Conservation (phyloP, 2,329 filamentous ascomycete genomes). For the Ophiostoma ulmi region DNA sequence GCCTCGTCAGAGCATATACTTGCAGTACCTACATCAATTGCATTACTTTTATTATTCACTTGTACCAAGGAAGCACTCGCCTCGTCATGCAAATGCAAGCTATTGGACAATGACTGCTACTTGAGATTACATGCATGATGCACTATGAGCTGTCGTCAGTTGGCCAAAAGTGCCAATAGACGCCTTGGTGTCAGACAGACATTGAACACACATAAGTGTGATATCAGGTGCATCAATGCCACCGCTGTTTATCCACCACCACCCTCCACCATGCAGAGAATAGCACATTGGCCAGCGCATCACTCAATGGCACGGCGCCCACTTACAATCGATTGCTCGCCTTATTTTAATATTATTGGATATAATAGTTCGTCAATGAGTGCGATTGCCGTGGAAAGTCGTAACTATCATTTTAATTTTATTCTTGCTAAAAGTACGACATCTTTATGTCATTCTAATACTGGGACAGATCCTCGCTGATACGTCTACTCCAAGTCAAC, state of each 20-base stretch:
- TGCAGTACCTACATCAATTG: neutral
- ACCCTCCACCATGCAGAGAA: slow-evolving; percentile 3
- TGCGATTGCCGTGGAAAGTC: neutral
- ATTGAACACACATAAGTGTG: neutral
- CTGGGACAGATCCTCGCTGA: neutral
- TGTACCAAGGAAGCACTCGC: neutral
- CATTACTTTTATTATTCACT: neutral
- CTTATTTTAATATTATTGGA: neutral
- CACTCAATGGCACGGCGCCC: neutral
- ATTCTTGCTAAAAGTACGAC: neutral
- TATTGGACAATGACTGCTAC: neutral
- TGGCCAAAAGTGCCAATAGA: neutral
- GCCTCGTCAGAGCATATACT: neutral
- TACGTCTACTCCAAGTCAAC: neutral
- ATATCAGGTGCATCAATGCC: neutral
- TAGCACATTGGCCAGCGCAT: slow-evolving; percentile 15
- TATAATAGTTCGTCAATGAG: neutral
- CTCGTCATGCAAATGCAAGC: neutral
- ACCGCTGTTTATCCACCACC: neutral
- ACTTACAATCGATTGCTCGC: neutral
- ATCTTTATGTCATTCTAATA: too few species aligned
- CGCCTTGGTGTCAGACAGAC: neutral
- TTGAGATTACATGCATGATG: slow-evolving; percentile 2
- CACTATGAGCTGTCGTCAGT: slow-evolving; percentile 11
- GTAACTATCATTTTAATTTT: neutral